These are phyloP conservation scores for Acephala macrosclerotiorum DNA, from an alignment of 2,329 filamentous ascomycete species.

Conservation along the genomic window DNA sequence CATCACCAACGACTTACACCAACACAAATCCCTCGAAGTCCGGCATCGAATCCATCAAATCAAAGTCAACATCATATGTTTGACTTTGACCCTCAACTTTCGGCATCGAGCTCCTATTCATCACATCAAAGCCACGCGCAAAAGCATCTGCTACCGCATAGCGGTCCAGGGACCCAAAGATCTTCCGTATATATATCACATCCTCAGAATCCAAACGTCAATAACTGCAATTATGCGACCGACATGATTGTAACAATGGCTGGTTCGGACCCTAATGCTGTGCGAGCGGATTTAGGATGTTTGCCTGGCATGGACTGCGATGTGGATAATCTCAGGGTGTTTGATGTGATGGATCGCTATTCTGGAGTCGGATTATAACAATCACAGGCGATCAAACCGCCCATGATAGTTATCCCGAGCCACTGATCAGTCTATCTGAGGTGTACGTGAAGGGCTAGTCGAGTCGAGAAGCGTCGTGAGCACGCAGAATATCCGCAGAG, in stretches of 20 bases:
- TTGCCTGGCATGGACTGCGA: slow-evolving; percentile 48
- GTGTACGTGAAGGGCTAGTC: not conserved
- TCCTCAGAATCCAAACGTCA: slow-evolving; percentile 34
- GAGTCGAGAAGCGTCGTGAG: not conserved
- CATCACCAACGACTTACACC: slow-evolving; percentile 30
- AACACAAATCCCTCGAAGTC: slow-evolving; percentile 30
- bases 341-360: slow-evolving; percentile 54
- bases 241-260: slow-evolving; percentile 54
- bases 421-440: not conserved
- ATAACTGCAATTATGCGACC: slow-evolving; percentile 49
- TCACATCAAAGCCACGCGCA: slow-evolving; percentile 19
- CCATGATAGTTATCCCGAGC: not conserved
- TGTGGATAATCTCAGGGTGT: slow-evolving; percentile 51
- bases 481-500: not conserved
- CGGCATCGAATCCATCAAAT: slow-evolving; percentile 22
- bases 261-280: slow-evolving; percentile 44
- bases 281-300: slow-evolving; percentile 51
- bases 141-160: slow-evolving; percentile 27
- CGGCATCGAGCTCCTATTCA: slow-evolving; percentile 27
- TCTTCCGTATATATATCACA: slow-evolving; percentile 29
- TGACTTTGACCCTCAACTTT: slow-evolving; percentile 34
- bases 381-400: not conserved
- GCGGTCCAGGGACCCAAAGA: slow-evolving; percentile 13
- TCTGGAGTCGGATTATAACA: slow-evolving; percentile 38
- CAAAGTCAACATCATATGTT: slow-evolving; percentile 31